A percentile compares a stretch with the other conserved stretches of the same genome.
Conservation (phyloP, 768 basidiomycete genomes). For the Boletus rex-veris region DNA sequence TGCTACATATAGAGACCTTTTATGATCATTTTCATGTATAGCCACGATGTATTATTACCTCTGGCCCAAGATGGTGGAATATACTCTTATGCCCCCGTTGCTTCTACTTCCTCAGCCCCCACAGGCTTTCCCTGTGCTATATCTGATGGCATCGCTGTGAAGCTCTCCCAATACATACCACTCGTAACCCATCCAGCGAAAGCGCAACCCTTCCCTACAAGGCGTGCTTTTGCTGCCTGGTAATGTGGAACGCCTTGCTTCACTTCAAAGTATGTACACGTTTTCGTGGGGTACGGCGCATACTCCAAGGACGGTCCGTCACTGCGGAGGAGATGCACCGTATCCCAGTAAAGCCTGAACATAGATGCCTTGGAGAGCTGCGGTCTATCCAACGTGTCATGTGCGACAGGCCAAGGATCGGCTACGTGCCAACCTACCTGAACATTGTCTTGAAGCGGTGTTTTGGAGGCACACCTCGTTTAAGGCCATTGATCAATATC, state of each 20-base stretch:
- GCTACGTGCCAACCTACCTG: conserved; percentile 40
- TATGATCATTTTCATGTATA: conserved; percentile 12
- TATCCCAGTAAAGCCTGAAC: conserved; percentile 42
- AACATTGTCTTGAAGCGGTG: conserved; percentile 60
- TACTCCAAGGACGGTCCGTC: conserved; percentile 6
- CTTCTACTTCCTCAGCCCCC: neutral
- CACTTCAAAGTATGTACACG: conserved; percentile 41
- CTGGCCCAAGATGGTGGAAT: conserved; percentile 1
- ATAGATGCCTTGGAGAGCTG: conserved; percentile 51
- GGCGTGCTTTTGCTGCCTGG: conserved; percentile 45
- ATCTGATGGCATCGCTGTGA: conserved; percentile 27
- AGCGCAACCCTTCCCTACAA: conserved; percentile 42
- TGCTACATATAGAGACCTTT: conserved; percentile 6
- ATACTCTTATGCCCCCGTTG: neutral
- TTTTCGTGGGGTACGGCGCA: conserved; percentile 12
- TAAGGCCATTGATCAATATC: conserved; percentile 75
- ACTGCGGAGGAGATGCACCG: conserved; percentile 16
- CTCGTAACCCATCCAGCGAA: conserved; percentile 65
- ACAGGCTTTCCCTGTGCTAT: neutral
- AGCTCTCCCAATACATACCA: conserved; percentile 52
- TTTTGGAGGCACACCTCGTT: conserved; percentile 72
- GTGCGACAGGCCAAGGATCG: neutral
- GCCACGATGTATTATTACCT: conserved; percentile 8
- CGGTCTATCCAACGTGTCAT: conserved; percentile 38
- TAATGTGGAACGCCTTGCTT: conserved; percentile 47